Percentiles rank a stretch among this genome's conserved stretches.
Conservation (phyloP, 1,284 basidiomycete genomes). For the Cystobasidium slooffiae region DNA sequence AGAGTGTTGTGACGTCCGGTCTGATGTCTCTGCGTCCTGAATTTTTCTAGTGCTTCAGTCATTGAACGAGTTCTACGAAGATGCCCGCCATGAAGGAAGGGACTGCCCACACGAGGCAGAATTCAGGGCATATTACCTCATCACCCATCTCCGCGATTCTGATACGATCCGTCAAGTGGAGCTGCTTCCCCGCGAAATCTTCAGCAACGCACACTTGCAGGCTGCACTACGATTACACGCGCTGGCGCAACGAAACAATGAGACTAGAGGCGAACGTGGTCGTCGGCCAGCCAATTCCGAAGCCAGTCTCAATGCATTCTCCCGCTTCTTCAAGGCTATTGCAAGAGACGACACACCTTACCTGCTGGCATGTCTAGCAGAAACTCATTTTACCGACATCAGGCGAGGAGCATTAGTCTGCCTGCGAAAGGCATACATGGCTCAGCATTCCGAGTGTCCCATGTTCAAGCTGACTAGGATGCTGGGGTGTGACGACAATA, state of each 20-base stretch:
- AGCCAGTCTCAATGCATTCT: conserved; percentile 64
- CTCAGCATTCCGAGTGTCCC: conserved; percentile 56
- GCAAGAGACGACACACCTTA: conserved; percentile 58
- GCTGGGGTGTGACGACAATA: conserved; percentile 60
- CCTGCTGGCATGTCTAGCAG: conserved; percentile 62
- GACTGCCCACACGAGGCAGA: conserved; percentile 77
- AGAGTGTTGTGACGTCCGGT: background rate
- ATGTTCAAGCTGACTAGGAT: conserved; percentile 56
- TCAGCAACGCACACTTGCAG: conserved; percentile 74
- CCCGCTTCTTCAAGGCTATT: conserved; percentile 63
- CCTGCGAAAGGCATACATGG: conserved; percentile 60
- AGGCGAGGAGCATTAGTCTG: conserved; percentile 62
- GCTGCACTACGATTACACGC: conserved; percentile 78
- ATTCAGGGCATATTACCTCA: conserved; percentile 91
- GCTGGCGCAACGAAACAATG: conserved; percentile 78
- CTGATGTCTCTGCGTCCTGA: conserved; percentile 21
- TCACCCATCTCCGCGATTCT: conserved; percentile 86
- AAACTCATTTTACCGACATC: conserved; percentile 62
- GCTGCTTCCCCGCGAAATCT: conserved; percentile 74
- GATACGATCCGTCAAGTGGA: conserved; percentile 71
- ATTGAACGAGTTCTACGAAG: conserved; percentile 90
- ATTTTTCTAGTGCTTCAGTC: conserved; percentile 74
- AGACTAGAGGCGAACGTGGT: conserved; percentile 60
- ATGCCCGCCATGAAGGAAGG: conserved; percentile 68
- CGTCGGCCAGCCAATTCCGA: conserved; percentile 59